phyloP scores from a whole-genome alignment of 139 green algal genomes.

The Chlamydomonas applanata region DNA sequence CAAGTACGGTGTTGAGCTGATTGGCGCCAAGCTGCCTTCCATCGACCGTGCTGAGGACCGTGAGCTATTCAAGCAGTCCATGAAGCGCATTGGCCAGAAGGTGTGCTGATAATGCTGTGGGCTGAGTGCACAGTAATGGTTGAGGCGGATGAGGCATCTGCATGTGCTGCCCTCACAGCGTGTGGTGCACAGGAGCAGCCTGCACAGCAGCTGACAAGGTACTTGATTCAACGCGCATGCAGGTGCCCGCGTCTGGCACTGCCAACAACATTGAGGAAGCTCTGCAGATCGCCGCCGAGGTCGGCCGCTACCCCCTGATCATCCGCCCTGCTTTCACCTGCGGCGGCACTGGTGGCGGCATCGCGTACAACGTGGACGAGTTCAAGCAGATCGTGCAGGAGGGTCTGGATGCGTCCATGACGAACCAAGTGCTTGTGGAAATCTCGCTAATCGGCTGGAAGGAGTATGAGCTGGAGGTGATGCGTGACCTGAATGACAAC shows the following conservation, averaged over 20 bases:
- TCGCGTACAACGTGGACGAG: constrained; percentile 99
- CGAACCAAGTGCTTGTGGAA: constrained; percentile 91
- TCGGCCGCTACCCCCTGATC: constrained; percentile 91
- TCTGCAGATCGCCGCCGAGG: constrained; percentile 54
- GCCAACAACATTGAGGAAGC: constrained; percentile 65
- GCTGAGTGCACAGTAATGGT: too few species aligned
- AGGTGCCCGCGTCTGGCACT: constrained; percentile 47
- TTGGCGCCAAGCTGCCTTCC: constrained; percentile 96
- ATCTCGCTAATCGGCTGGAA: constrained; percentile 97
- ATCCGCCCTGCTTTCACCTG: constrained; percentile 98
- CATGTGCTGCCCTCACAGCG: not conserved
- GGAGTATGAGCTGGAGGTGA: constrained; percentile 95
- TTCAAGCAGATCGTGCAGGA: constrained; percentile 82
- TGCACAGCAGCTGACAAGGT: not conserved
- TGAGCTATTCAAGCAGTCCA: constrained; percentile 94
- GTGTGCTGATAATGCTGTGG: constrained; percentile 24
- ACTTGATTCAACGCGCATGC: constrained; percentile 3
- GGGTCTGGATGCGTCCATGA: constrained; percentile 90
- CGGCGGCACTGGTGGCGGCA: constrained; percentile 94
- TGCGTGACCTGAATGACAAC: constrained; percentile 99
- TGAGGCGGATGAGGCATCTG: too few species aligned
- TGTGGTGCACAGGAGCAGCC: too few species aligned
- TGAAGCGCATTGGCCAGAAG: constrained; percentile 81
- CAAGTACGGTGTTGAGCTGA: constrained; percentile 95
- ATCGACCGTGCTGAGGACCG: constrained; percentile 98